Evolutionary conservation across 2,329 filamentous ascomycete species (phyloP).

Genomic region (Didymella segeticola): DNA sequence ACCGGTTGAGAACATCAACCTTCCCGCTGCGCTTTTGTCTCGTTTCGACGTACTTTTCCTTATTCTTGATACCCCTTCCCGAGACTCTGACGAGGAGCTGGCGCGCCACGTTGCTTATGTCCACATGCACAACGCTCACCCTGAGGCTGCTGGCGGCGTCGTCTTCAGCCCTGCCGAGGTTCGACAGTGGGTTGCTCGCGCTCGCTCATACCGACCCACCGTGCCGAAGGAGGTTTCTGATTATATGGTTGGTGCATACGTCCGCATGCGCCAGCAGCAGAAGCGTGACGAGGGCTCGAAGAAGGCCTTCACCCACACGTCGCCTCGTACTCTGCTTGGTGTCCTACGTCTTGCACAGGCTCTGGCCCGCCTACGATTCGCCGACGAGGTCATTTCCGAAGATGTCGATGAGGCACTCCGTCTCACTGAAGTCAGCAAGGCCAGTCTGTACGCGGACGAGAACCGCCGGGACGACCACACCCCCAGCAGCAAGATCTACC

Average conservation of each 20-base stretch:
- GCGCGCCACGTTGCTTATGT: slow-evolving; percentile 95
- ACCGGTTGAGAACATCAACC: slow-evolving; percentile 98
- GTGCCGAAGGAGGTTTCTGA: slow-evolving; percentile 87
- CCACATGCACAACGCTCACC: slow-evolving; percentile 95
- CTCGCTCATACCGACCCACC: slow-evolving; percentile 84
- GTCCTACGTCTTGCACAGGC: slow-evolving; percentile 93
- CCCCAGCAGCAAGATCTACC: slow-evolving; percentile 89
- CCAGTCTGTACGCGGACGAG: slow-evolving; percentile 79
- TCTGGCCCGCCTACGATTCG: slow-evolving; percentile 88
- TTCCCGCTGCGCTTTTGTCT: slow-evolving; percentile 93
- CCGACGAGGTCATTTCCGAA: slow-evolving; percentile 81
- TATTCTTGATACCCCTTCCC: slow-evolving; percentile 90
- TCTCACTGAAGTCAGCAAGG: slow-evolving; percentile 91
- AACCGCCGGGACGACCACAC: slow-evolving; percentile 69
- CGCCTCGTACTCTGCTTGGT: slow-evolving; percentile 89
- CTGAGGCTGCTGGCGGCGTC: slow-evolving; percentile 70
- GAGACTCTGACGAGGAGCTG: slow-evolving; percentile 89
- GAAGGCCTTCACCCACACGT: slow-evolving; percentile 93
- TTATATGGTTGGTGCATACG: slow-evolving; percentile 97
- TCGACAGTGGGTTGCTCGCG: slow-evolving; percentile 92
- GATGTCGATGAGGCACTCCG: slow-evolving; percentile 96
- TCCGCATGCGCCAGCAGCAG: slow-evolving; percentile 90
- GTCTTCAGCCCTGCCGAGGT: slow-evolving; percentile 93
- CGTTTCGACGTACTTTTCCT: slow-evolving; percentile 98
- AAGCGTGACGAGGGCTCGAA: slow-evolving; percentile 89